phyloP scores from a whole-genome alignment of 305 asterid species.

The Fraxinus velutina region DNA sequence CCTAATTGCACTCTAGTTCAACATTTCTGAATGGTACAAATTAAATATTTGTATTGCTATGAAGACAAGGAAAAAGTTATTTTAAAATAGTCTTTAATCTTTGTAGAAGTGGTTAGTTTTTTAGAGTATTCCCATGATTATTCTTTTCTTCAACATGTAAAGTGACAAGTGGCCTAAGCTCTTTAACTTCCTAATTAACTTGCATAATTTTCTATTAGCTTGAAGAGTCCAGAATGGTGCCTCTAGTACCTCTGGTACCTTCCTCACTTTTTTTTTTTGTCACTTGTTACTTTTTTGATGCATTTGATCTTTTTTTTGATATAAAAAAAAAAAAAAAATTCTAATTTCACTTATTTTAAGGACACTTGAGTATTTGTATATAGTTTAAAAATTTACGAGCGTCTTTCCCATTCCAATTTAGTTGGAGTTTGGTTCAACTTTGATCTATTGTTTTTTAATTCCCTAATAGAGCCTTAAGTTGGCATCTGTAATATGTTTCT shows the following conservation, averaged over 20 bases:
- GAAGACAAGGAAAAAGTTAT: neutral
- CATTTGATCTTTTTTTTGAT: neutral
- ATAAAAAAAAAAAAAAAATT: neutral
- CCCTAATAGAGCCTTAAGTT: neutral
- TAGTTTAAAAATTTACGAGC: neutral
- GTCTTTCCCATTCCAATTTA: neutral
- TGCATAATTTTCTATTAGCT: slow-evolving; percentile 6
- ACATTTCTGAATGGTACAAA: neutral
- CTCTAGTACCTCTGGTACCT: neutral
- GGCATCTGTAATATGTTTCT: neutral
- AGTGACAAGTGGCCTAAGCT: neutral
- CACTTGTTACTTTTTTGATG: slow-evolving; percentile 10
- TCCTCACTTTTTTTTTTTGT: neutral
- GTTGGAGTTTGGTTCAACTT: neutral
- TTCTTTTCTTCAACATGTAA: slow-evolving; percentile 13
- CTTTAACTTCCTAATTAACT: slow-evolving; percentile 2
- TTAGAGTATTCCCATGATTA: neutral
- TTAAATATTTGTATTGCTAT: neutral
- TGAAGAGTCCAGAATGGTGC: neutral
- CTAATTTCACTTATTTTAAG: neutral
- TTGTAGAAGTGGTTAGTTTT: neutral
- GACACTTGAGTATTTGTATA: neutral
- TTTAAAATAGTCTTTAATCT: neutral
- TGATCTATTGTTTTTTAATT: neutral
- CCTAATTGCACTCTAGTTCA: neutral